phyloP scores from a whole-genome alignment of 1,139 yeast species.

The Blastobotrys niveus region DNA sequence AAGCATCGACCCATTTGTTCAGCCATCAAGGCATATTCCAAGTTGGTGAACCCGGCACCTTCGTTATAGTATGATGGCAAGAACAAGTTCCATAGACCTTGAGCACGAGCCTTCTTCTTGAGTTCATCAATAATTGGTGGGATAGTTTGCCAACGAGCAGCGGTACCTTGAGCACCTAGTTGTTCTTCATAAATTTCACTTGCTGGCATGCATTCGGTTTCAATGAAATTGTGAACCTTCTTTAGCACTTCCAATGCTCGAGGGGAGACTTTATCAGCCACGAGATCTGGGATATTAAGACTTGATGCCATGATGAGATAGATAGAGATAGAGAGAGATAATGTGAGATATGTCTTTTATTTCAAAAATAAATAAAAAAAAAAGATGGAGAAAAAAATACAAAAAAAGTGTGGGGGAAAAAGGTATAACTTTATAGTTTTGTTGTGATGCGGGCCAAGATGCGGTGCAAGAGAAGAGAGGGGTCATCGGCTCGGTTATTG shows the following conservation, averaged over 20 bases:
- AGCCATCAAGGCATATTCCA: slow-evolving; percentile 69
- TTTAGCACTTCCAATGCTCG: slow-evolving; percentile 49
- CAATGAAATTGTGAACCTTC: slow-evolving; percentile 49
- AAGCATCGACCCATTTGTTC: slow-evolving; percentile 56
- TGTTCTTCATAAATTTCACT: slow-evolving; percentile 44
- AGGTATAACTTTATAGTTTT: no score
- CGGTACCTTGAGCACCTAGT: slow-evolving; percentile 37
- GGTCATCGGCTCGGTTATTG: no score
- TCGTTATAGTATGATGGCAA: slow-evolving; percentile 52
- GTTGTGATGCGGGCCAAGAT: no score
- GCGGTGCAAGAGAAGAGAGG: no score
- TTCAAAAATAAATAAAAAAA: no score
- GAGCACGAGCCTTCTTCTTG: slow-evolving; percentile 49
- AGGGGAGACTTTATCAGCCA: slow-evolving; percentile 41
- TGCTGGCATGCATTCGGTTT: slow-evolving; percentile 56
- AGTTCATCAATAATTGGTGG: slow-evolving; percentile 51
- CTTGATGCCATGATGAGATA: not conserved
- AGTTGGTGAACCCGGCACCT: slow-evolving; percentile 59
- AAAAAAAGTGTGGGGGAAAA: no score
- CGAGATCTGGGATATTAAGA: slow-evolving; percentile 33
- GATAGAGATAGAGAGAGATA: not conserved
- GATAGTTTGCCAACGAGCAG: slow-evolving; percentile 45
- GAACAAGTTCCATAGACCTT: slow-evolving; percentile 64
- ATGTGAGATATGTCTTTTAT: no score
- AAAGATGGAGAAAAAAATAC: no score